phyloP scores from a whole-genome alignment of 2,329 filamentous ascomycete genomes.

The Blastomyces silverae region DNA sequence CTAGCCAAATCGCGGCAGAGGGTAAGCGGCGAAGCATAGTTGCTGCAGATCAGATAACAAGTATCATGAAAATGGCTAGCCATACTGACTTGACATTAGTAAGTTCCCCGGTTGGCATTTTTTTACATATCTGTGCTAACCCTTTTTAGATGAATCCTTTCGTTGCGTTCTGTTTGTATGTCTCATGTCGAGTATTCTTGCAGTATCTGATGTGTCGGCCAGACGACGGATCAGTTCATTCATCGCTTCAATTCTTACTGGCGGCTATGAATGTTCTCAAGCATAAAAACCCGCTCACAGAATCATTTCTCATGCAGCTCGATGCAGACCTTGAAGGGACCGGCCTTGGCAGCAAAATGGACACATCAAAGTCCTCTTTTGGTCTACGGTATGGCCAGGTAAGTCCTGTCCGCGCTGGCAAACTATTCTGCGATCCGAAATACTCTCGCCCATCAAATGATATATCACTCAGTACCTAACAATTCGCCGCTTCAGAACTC shows the following conservation, averaged over 20 bases:
- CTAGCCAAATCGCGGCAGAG: conserved; percentile 70
- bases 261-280: conserved; percentile 87
- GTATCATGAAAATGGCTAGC: conserved; percentile 90
- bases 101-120: conserved; percentile 37
- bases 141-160: conserved; percentile 78
- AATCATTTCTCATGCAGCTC: conserved; percentile 88
- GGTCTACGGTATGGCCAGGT: not conserved
- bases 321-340: conserved; percentile 76
- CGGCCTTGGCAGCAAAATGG: conserved; percentile 22
- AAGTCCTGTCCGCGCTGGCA: not conserved
- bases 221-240: conserved; percentile 66
- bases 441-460: not conserved
- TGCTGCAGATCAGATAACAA: conserved; percentile 86
- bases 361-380: conserved; percentile 11
- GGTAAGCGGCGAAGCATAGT: conserved; percentile 91
- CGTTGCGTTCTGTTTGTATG: conserved; percentile 90
- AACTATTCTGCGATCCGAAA: not conserved
- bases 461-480: not conserved
- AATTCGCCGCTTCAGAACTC: not conserved
- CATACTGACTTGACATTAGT: conserved; percentile 79
- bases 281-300: conserved; percentile 78
- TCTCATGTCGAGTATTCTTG: conserved; percentile 90
- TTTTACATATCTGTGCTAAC: conserved; percentile 20
- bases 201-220: conserved; percentile 95
- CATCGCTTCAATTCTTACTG: conserved; percentile 83